Base-by-base conservation (phyloP, 805 yeast genomes). In the Candida odintsovae region DNA sequence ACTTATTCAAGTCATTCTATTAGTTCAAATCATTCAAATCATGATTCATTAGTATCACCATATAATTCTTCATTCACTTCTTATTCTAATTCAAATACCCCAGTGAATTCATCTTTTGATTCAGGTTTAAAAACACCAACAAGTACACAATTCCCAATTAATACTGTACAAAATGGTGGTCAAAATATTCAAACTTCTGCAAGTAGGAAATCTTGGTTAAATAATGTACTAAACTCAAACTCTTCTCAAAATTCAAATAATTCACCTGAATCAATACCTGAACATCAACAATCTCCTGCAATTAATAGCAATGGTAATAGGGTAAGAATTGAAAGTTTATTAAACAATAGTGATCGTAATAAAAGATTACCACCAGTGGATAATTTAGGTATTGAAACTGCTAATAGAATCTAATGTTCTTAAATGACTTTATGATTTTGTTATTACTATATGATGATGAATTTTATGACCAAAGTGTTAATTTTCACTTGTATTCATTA, bases 311-410 rank as follows among this genome's bases (percentile, higher is more conserved):
- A 23, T 37, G 12, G 40, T 40, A 53, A 42, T 20, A 58, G 51
- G 35, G 31, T 57, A 13, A 51, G 45, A 28, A 56, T 58, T 19
- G 58, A 53, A 25, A 52, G 49, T 21, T 37, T 58, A 25, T 35
- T 58, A 40, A 58, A 58, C 31, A 23, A 41, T 13, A 47, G 45
- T 12, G 38, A 50, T 12, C 6, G 36, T 20, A 50, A 25, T 9
- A 42, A 38, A 11, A 47, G 48, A 33, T 35, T 57, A 10, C 61
- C 61, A 18, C 54, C 48, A 10, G 55, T 57, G n/a, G 59, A 50
- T 18, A 54, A 47, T 21, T 41, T 57, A 10, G 61, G 61, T 1
- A 48, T 55, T 31, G 45, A 51, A 18, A 33, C 29, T 39, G 40
- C n/a, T 18, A 38, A 37, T 8, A n/a, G 29, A 41, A 29, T 33